Percentiles rank a stretch among this genome's conserved stretches.
phyloP scores from a whole-genome alignment of 371 early-diverging fungal genomes.

The Rhizopus arrhizus region DNA sequence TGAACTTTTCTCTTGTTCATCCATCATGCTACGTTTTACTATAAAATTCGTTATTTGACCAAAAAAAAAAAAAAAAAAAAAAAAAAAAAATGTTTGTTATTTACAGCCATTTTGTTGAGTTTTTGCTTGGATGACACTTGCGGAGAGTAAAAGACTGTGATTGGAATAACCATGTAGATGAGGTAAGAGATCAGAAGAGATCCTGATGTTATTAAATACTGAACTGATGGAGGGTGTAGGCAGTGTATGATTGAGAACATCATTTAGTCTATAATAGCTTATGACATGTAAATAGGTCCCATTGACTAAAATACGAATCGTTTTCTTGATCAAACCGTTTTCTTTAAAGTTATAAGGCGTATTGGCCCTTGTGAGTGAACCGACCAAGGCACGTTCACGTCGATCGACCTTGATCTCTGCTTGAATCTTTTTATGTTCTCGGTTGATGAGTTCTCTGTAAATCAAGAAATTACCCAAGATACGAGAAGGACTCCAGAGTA shows the following conservation, averaged over 20 bases:
- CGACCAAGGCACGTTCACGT: slow-evolving; percentile 61
- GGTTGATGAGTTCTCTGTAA: slow-evolving; percentile 65
- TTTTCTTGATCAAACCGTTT: slow-evolving; percentile 84
- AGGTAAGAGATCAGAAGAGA: slow-evolving; percentile 44
- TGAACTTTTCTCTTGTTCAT: neutral
- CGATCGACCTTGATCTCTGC: slow-evolving; percentile 66
- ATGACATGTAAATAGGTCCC: slow-evolving; percentile 81
- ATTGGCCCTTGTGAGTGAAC: slow-evolving; percentile 58
- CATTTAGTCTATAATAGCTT: slow-evolving; percentile 82
- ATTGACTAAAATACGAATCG: slow-evolving; percentile 78
- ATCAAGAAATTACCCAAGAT: slow-evolving; percentile 65
- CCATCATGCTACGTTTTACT: neutral
- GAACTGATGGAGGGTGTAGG: slow-evolving; percentile 57
- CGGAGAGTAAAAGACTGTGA: neutral
- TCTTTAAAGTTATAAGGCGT: slow-evolving; percentile 64
- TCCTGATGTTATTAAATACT: slow-evolving; percentile 46
- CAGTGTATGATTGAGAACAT: slow-evolving; percentile 60
- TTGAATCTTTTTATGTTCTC: slow-evolving; percentile 65
- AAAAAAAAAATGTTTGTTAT: neutral
- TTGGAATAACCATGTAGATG: slow-evolving; percentile 21
- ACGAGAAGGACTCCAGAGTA: slow-evolving; percentile 71
- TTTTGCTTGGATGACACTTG: neutral
- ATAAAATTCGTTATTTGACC: neutral
- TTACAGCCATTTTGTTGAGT: neutral
- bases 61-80: neutral